phyloP scores from a whole-genome alignment of 2,329 filamentous ascomycete species.

The Pseudonectria foliicola region DNA sequence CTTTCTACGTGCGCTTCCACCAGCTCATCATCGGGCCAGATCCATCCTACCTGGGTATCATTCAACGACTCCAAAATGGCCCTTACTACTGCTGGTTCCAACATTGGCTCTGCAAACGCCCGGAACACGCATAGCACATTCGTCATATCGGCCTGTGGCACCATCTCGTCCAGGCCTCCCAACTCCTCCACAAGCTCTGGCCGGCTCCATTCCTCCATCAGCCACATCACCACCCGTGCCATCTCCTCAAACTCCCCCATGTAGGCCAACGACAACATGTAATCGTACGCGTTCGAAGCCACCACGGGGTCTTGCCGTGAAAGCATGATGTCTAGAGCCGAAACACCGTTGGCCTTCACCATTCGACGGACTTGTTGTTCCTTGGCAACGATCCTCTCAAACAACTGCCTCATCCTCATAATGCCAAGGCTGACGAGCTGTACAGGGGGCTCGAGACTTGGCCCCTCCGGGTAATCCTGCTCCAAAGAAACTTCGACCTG shows the following conservation, averaged over 20 bases:
- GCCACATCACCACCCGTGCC: constrained; percentile 51
- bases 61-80: constrained; percentile 24
- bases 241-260: constrained; percentile 54
- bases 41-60: constrained; percentile 18
- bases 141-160: constrained; percentile 26
- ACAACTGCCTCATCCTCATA: constrained; percentile 20
- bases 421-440: constrained; percentile 14
- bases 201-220: constrained; percentile 39
- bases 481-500: constrained; percentile 1
- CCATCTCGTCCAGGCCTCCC: constrained; percentile 26
- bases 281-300: constrained; percentile 42
- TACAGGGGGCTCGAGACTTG: constrained; percentile 4
- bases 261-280: constrained; percentile 56
- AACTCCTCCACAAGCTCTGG: constrained; percentile 29
- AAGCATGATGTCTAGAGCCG: constrained; percentile 27
- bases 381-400: constrained; percentile 17
- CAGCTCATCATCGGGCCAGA: constrained; percentile 34
- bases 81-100: constrained; percentile 25
- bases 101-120: constrained; percentile 37
- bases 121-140: constrained; percentile 41
- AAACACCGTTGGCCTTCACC: constrained; percentile 15
- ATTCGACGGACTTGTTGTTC: constrained; percentile 16
- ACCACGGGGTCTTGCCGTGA: constrained; percentile 26
- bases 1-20: constrained; percentile 27
- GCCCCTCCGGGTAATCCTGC: neutral